Conservation (phyloP, 257 asterid species). For the Solanum chilense region DNA sequence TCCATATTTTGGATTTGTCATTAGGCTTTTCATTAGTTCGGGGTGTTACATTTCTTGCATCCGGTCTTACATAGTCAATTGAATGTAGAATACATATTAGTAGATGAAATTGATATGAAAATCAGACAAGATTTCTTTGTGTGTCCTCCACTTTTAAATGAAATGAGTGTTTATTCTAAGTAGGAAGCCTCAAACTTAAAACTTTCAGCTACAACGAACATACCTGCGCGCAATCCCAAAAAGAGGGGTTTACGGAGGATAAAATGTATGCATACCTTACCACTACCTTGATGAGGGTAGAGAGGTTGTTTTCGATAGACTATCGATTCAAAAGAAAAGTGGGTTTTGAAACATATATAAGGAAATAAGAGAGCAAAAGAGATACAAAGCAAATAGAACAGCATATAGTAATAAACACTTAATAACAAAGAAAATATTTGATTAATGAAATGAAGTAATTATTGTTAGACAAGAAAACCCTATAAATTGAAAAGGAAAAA, state of each 20-base stretch:
- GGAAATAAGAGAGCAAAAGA: no score
- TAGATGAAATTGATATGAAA: background rate
- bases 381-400: background rate
- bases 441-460: no score
- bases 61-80: constrained; percentile 37
- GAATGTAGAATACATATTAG: background rate
- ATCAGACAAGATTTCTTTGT: background rate
- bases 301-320: background rate
- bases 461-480: background rate
- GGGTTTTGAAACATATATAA: no score
- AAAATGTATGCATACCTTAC: background rate
- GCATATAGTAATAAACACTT: background rate
- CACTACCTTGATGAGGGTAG: background rate
- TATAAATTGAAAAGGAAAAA: background rate
- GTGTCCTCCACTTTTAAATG: background rate
- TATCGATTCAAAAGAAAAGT: no score
- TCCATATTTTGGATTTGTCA: constrained; percentile 71
- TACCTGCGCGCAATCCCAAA: background rate
- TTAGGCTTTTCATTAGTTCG: constrained; percentile 29
- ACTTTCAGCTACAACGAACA: background rate
- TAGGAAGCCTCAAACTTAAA: background rate
- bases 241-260: background rate
- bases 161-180: background rate
- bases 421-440: background rate
- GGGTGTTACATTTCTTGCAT: constrained; percentile 18